Evolutionary conservation across 306 rosid genomes (phyloP).

Genomic region (Pyrus bretschneideri): DNA sequence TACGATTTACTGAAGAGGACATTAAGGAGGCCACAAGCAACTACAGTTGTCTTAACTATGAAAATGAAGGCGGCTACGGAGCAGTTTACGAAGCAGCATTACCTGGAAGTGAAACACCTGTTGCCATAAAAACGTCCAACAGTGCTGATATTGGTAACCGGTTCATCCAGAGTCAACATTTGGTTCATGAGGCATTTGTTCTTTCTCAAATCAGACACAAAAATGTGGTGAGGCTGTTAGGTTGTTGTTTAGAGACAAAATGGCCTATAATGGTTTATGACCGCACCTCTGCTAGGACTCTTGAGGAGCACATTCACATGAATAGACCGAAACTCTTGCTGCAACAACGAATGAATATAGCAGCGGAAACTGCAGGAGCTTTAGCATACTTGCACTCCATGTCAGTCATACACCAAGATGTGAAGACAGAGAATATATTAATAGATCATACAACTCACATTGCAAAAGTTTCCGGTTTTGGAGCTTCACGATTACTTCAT

Average conservation of each 20-base stretch:
- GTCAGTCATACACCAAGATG: background rate
- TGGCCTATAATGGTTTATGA: too few relatives aligned
- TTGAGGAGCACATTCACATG: too few relatives aligned
- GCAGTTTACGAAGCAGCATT: background rate
- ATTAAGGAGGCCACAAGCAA: background rate
- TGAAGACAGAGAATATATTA: background rate
- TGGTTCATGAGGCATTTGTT: background rate
- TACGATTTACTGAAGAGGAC: background rate
- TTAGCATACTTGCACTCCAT: background rate
- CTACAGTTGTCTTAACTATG: accelerated
- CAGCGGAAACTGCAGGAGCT: constrained; percentile 8
- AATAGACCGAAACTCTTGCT: background rate
- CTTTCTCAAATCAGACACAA: constrained; percentile 1
- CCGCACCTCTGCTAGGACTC: background rate
- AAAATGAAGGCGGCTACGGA: accelerated
- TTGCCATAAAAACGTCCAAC: constrained; percentile 2
- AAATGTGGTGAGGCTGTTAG: background rate
- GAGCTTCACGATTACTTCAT: background rate
- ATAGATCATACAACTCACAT: background rate
- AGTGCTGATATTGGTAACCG: too few relatives aligned
- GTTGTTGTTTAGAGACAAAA: too few relatives aligned
- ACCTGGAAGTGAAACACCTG: background rate
- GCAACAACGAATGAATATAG: constrained; percentile 7
- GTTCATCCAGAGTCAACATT: background rate
- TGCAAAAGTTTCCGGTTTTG: background rate